phyloP scores from a whole-genome alignment of 1,284 basidiomycete genomes.

The Ceratobasidium sp. region DNA sequence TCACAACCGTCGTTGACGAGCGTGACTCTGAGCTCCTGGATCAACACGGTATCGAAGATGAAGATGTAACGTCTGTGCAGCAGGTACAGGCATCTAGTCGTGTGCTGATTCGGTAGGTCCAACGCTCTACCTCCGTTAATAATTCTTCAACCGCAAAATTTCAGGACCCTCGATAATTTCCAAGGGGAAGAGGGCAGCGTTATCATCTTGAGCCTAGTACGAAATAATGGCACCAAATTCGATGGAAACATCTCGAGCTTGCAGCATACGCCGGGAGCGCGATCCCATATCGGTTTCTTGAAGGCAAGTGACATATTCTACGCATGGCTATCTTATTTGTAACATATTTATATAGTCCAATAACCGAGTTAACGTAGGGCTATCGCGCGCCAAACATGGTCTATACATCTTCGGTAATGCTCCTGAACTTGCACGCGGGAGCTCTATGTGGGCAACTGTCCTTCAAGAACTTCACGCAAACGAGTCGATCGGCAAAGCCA shows the following conservation, averaged over 20 bases:
- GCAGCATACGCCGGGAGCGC: constrained; percentile 50
- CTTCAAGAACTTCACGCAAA: constrained; percentile 66
- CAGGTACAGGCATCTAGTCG: constrained; percentile 64
- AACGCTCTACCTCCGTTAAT: constrained; percentile 11
- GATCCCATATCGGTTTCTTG: constrained; percentile 74
- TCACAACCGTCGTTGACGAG: constrained; percentile 76
- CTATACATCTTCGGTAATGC: constrained; percentile 79
- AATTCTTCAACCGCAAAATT: neutral
- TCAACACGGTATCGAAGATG: constrained; percentile 61
- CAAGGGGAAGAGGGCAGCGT: constrained; percentile 66
- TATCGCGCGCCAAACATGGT: constrained; percentile 80
- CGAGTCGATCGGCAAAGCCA: constrained; percentile 64
- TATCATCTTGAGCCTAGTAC: constrained; percentile 76
- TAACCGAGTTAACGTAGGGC: constrained; percentile 66
- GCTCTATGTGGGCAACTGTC: constrained; percentile 71
- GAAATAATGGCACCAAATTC: constrained; percentile 67
- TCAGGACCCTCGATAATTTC: constrained; percentile 79
- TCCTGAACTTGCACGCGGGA: constrained; percentile 62
- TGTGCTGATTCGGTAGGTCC: constrained; percentile 55
- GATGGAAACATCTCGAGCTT: constrained; percentile 13
- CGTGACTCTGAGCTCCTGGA: constrained; percentile 71
- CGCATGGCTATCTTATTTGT: constrained; percentile 27
- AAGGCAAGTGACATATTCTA: constrained; percentile 60
- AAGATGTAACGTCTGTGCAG: constrained; percentile 58
- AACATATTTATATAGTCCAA: constrained; percentile 48